A percentile compares a stretch with the other conserved stretches of the same genome.
Conservation (phyloP, 441 rosid genomes). For the Pelargonium myrrhifolium region DNA sequence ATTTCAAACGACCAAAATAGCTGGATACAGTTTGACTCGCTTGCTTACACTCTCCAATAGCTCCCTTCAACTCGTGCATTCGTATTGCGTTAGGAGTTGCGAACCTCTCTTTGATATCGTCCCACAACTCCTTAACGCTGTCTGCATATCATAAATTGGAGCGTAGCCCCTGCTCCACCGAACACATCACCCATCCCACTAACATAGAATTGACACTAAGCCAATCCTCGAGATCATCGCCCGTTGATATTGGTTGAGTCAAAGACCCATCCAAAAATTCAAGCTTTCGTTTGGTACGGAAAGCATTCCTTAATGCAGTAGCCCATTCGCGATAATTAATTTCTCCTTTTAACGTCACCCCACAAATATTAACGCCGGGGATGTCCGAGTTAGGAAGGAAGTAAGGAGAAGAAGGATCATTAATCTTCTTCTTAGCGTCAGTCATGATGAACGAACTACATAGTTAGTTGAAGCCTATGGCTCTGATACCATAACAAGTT, state of each 20-base stretch:
- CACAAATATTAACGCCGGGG: not conserved
- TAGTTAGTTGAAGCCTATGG: too few relatives aligned
- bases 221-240: not conserved
- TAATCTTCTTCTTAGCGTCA: not conserved
- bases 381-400: not conserved
- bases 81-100: not conserved
- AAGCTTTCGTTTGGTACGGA: not conserved
- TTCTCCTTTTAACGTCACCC: not conserved
- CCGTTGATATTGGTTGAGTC: not conserved
- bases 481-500: too few relatives aligned
- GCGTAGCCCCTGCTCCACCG: too few relatives aligned
- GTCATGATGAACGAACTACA: too few relatives aligned
- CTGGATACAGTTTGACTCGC: not conserved
- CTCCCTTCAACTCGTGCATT: not conserved
- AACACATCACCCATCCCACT: too few relatives aligned
- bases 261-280: constrained; percentile 1
- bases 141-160: too few relatives aligned
- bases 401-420: not conserved
- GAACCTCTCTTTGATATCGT: not conserved
- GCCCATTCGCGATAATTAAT: not conserved
- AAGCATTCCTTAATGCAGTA: not conserved
- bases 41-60: not conserved
- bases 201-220: not conserved
- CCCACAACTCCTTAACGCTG: too few relatives aligned
- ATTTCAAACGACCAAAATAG: not conserved